Evolutionary conservation across 108 stramenopile species (phyloP).

Genomic region (Seminavis robusta): DNA sequence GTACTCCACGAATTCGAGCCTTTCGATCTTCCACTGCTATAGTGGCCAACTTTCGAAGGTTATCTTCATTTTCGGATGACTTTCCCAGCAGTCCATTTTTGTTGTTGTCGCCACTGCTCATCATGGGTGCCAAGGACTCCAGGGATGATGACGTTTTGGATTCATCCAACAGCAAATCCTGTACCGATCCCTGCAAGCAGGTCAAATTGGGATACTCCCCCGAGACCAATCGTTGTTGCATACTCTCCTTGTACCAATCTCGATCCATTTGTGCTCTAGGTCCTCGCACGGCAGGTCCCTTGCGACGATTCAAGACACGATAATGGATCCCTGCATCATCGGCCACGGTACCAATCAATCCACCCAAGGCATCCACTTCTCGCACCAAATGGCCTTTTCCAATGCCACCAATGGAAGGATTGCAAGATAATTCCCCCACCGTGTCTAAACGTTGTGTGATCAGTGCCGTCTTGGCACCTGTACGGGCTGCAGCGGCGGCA

Average conservation of each 20-base stretch:
- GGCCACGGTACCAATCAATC: conserved; percentile 91
- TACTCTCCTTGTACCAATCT: conserved; percentile 88
- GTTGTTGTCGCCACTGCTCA: too few species aligned
- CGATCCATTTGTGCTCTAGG: conserved; percentile 95
- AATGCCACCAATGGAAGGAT: conserved; percentile 98
- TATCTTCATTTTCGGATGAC: too few species aligned
- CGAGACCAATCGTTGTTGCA: conserved; percentile 65
- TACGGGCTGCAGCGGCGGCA: conserved; percentile 89
- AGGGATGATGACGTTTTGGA: conserved; percentile 33
- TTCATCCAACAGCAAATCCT: conserved; percentile 91
- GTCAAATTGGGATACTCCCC: conserved; percentile 82
- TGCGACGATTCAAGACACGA: conserved; percentile 90
- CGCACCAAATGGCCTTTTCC: conserved; percentile 97
- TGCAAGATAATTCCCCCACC: conserved; percentile 95
- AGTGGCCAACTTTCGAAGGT: too few species aligned
- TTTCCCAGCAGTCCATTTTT: too few species aligned
- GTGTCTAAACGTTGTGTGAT: conserved; percentile 90
- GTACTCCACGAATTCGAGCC: conserved; percentile 80
- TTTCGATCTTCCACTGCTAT: conserved; percentile 34
- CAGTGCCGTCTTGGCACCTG: conserved; percentile 90
- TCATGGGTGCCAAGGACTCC: conserved; percentile 29
- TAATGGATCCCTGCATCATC: conserved; percentile 95
- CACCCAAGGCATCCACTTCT: conserved; percentile 96
- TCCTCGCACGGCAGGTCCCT: conserved; percentile 89
- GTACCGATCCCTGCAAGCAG: conserved; percentile 83